Base-by-base conservation (phyloP, 768 basidiomycete species). In the Leccinum incarnatum region DNA sequence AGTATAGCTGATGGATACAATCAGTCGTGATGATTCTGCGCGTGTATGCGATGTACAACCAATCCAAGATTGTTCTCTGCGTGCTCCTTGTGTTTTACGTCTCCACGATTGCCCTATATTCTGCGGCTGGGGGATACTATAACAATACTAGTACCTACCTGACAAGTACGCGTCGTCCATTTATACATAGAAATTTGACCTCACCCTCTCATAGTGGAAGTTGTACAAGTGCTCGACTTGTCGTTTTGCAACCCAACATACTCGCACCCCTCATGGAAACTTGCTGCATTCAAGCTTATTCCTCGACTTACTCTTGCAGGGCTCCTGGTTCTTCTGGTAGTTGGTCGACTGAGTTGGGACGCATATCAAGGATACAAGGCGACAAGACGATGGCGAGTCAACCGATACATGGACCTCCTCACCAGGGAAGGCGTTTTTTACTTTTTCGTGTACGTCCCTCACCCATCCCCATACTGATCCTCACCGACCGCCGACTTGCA, bases 1-100 rank as follows among this genome's bases (percentile, higher is more conserved):
- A 42, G n/a, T 42, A n/a, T 42, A 42, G 40, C n/a, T 42, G 10
- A 42, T 42, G 1, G 40, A 15, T 5, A 5, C 32, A 2, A 53
- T 17, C 40, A 69, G 68, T 68, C 8, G 47, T 64, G 32, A 69
- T 69, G 68, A 63, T 69, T 53, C 30, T 69, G 7, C 63, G 68
- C 0, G 58, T 70, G 12, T 70, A 69, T 30, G 66, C 68, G n/a
- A 57, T 70, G 55, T 69, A 69, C 40, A 19, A 42, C 19, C 53
- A 40, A 37, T 65, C 65, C 17, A 65, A 17, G 55, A 27, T 49
- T 12, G 27, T 68, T 30, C 48, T 68, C 8, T 48, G 53, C 8
- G n/a, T 59, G 21, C 61, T 68, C 10, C 59, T 69, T 4, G 50
- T 51, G 17, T 8, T 62, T 27, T 68, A 66, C 12, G 49, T 12